phyloP scores from a whole-genome alignment of 2,329 filamentous ascomycete species.

The Talaromyces sp. region DNA sequence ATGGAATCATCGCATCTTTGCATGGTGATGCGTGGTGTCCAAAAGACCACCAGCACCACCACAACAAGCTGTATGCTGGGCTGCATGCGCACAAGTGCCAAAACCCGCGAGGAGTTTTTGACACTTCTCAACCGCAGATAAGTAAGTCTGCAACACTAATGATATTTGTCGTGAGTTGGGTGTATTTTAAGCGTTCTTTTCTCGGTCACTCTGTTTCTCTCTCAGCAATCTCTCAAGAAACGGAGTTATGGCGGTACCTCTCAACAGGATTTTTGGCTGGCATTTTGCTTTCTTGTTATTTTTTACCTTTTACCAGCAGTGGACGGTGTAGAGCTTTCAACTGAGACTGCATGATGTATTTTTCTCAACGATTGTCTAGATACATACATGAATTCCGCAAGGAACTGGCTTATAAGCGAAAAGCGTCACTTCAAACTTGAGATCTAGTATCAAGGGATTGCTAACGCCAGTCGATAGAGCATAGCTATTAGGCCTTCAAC shows the following conservation, averaged over 20 bases:
- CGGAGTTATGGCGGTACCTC: conserved; percentile 43
- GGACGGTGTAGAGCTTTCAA: neutral
- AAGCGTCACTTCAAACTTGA: neutral
- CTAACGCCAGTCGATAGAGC: neutral
- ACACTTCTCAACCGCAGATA: conserved; percentile 66
- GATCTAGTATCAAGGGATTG: neutral
- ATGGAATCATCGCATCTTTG: conserved; percentile 97
- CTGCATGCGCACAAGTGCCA: conserved; percentile 86
- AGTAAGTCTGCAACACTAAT: conserved; percentile 14
- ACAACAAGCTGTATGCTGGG: conserved; percentile 98
- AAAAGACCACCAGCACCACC: conserved; percentile 82
- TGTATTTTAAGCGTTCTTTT: conserved; percentile 16
- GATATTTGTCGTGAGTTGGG: neutral
- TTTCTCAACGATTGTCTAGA: conserved; percentile 9
- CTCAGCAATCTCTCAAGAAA: conserved; percentile 9
- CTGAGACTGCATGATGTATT: conserved; percentile 7
- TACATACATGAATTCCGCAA: conserved; percentile 7
- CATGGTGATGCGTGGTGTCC: conserved; percentile 98
- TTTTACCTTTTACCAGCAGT: neutral
- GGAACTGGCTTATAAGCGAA: neutral
- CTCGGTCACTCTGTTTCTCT: neutral
- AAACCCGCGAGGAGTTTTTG: conserved; percentile 93
- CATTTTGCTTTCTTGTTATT: conserved; percentile 12
- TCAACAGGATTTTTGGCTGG: conserved; percentile 38
- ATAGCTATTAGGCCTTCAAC: neutral